Base-by-base conservation (phyloP, 768 basidiomycete species). In the Suillus sp. region DNA sequence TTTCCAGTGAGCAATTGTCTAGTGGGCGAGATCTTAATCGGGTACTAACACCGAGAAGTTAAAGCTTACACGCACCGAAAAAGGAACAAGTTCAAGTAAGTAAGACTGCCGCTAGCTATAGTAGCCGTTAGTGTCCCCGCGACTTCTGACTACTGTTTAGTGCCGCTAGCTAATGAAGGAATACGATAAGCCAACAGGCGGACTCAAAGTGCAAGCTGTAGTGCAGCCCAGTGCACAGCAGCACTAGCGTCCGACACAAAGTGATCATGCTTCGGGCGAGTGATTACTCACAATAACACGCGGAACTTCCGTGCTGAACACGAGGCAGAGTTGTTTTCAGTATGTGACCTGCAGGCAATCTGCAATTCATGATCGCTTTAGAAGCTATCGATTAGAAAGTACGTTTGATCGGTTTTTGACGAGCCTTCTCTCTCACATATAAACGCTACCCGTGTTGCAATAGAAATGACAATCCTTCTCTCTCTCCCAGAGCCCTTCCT, bases 221-320 rank as follows among this genome's bases (percentile, higher is more conserved):
- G 51, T 34, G 51, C 30, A 32, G 11, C 18, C 8, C 25, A 18
- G 18, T 53, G 30, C 20, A 32, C 30, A 34, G 51, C 51, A 53
- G 25, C 50, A 1, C 16, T 30, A 51, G 51, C 11, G 11, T 53
- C 32, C 20, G 20, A 32, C 51, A 32, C 30, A 32, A n/a, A 20
- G 20, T 53, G 30, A 53, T 27, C 56, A 30, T 57, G 25, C 30
- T 30, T 58, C 63, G 47, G 67, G 72, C 65, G 70, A 68, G 65
- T 63, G n/a, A 69, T 74, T 74, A 75, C 74, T 70, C 64, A 60
- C 64, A 59, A 56, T 66, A 67, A 71, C 72, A 72, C 72, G 71
- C 68, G 67, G 65, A 77, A 74, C 14, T 48, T 48, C 48, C 74
- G 75, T 75, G 74, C 68, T 56, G 8, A 66, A 59, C 74, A 77